These are phyloP conservation scores for Mycena galericulata DNA, from an alignment of 768 basidiomycete genomes.

Conservation along the genomic window DNA sequence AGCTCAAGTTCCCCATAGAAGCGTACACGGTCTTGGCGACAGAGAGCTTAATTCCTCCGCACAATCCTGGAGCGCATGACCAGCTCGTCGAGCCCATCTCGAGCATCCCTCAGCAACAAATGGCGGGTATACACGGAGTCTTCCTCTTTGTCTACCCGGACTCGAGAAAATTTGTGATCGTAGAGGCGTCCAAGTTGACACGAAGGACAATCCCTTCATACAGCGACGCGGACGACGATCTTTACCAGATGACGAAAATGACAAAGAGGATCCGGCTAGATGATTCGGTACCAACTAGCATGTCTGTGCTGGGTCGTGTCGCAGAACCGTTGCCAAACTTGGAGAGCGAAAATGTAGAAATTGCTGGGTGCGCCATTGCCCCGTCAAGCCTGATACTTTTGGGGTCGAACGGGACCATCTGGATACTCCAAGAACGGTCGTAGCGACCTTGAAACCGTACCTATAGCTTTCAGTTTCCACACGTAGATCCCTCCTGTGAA, in stretches of 20 bases:
- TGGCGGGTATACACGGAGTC: not conserved
- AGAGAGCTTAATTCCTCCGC: not conserved
- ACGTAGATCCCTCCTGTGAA: constrained; percentile 9
- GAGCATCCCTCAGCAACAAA: constrained; percentile 16
- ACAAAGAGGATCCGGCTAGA: constrained; percentile 25
- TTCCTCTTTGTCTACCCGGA: constrained; percentile 14
- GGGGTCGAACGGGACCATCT: constrained; percentile 8
- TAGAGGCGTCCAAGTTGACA: not conserved
- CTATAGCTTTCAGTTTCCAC: too few relatives aligned
- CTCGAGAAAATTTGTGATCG: not conserved
- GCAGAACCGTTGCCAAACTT: not conserved
- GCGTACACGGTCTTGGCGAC: constrained; percentile 16
- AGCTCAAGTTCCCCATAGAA: constrained; percentile 1
- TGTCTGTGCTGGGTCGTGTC: not conserved
- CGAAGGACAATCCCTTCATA: not conserved
- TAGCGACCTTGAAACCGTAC: not conserved
- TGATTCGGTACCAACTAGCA: not conserved
- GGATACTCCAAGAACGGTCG: not conserved
- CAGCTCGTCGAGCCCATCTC: constrained; percentile 8
- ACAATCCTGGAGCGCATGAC: not conserved
- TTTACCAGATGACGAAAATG: constrained; percentile 23
- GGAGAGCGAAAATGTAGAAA: not conserved
- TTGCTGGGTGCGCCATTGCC: constrained; percentile 9
- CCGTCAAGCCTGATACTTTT: not conserved
- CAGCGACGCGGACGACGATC: not conserved